Evolutionary conservation across 257 asterid species (phyloP), one percentile per base, ranked within the genome.

Genomic region (Solanum pinnatisectum): DNA sequence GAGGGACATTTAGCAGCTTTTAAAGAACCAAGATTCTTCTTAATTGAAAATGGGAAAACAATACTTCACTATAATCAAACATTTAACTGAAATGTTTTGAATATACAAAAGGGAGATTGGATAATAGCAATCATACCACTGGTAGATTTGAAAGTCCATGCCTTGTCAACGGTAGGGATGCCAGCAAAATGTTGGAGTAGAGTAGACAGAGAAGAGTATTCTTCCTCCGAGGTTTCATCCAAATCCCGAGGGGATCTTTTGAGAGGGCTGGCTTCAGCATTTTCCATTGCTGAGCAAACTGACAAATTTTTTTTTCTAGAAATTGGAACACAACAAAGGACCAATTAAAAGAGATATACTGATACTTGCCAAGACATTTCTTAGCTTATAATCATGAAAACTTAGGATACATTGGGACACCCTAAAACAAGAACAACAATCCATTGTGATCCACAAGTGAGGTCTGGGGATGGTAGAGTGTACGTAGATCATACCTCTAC

Each of bases 111-210:
- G 11, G 37, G 74, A 68, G 1, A 68, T 68, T 68, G 76, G 76
- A 68, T 30, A 44, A 8, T 35, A 32, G 16, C 72, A 88, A 86
- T n/a, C 91, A 46, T 89, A 96, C 98, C 98, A 36, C 84, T 90
- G 36, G 90, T 89, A 52, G 98, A 90, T 71, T 88, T 90, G 90
- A 95, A 92, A 83, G 98, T 90, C 99, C 99, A 97, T 74, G 99
- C 99, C 90, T 93, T 97, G 88, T 97, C 99, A 88, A 96, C 90
- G 87, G 95, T 89, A 86, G 98, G 90, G 30, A 96, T 94, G 81
- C 93, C 93, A 16, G 92, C 86, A 90, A 96, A 96, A 83, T 95
- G 94, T 79, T 93, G 94, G 85, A 96, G 98, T 85, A 95, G 86
- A 88, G 92, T 90, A 70, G 98, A 95, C 59, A 90, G 73, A 84